Evolutionary conservation across 163 green algal genomes (phyloP).

Genomic region (Volvox carteri): DNA sequence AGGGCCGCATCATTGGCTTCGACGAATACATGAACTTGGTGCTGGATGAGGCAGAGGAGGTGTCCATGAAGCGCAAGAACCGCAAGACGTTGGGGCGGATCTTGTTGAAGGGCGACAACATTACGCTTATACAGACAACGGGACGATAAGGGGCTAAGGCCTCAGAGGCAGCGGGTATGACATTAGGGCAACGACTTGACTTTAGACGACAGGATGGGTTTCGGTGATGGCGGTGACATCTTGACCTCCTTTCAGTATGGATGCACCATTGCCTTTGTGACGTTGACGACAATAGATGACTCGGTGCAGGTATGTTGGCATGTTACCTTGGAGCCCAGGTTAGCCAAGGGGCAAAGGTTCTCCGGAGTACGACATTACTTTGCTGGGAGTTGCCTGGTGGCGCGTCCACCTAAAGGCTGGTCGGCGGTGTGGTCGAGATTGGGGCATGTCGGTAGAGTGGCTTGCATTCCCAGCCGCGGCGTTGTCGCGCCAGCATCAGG

Average conservation of each 20-base stretch:
- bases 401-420: too few species aligned
- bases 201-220: not conserved
- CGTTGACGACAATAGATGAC: too few species aligned
- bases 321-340: too few species aligned
- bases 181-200: not conserved
- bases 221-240: not conserved
- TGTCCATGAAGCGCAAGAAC: constrained; percentile 95
- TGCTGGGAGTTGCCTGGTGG: too few species aligned
- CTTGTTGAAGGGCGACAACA: constrained; percentile 98
- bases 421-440: too few species aligned
- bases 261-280: not conserved
- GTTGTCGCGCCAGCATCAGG: too few species aligned
- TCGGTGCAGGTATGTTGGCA: too few species aligned
- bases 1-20: constrained; percentile 97
- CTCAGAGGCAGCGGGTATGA: not conserved
- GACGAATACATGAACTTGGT: constrained; percentile 99
- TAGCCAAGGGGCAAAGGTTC: too few species aligned
- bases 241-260: not conserved
- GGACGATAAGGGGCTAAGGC: constrained; percentile 37
- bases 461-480: too few species aligned
- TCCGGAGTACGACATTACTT: too few species aligned
- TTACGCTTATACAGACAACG: constrained; percentile 96
- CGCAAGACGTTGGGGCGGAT: constrained; percentile 94
- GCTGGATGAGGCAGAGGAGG: constrained; percentile 97
- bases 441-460: too few species aligned